Evolutionary conservation across 768 basidiomycete genomes (phyloP).

Genomic region (Boletus eberwhitei): DNA sequence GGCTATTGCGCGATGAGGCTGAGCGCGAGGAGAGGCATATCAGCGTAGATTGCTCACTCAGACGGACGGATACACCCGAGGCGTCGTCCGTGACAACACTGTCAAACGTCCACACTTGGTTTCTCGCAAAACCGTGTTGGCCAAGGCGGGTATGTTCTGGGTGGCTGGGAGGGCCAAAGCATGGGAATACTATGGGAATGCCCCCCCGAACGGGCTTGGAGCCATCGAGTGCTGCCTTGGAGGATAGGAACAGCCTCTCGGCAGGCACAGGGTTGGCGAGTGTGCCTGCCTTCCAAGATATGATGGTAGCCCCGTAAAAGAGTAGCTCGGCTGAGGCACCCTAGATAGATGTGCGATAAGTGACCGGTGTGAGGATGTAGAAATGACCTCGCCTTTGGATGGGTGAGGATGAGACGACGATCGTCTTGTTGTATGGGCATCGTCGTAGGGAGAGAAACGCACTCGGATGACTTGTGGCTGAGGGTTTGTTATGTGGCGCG

Average conservation of each 20-base stretch:
- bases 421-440: constrained; percentile 57
- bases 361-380: neutral
- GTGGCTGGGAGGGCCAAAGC: constrained; percentile 83
- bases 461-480: neutral
- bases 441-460: neutral
- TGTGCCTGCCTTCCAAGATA: constrained; percentile 74
- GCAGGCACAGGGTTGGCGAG: constrained; percentile 32
- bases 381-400: constrained; percentile 51
- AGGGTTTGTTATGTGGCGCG: constrained; percentile 20
- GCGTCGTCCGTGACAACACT: constrained; percentile 62
- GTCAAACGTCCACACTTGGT: constrained; percentile 67
- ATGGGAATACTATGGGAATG: constrained; percentile 71
- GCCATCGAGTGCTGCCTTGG: constrained; percentile 76
- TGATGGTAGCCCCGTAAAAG: constrained; percentile 81
- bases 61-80: constrained; percentile 67
- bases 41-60: constrained; percentile 51
- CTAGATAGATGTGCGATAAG: constrained; percentile 33
- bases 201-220: constrained; percentile 68
- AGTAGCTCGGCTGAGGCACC: constrained; percentile 65
- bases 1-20: constrained; percentile 38
- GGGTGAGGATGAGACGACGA: constrained; percentile 48
- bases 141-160: constrained; percentile 64
- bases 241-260: constrained; percentile 81
- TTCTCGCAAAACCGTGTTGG: constrained; percentile 94
- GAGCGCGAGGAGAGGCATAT: neutral